phyloP scores from a whole-genome alignment of 2,329 filamentous ascomycete genomes.

The Venturia carpophila region DNA sequence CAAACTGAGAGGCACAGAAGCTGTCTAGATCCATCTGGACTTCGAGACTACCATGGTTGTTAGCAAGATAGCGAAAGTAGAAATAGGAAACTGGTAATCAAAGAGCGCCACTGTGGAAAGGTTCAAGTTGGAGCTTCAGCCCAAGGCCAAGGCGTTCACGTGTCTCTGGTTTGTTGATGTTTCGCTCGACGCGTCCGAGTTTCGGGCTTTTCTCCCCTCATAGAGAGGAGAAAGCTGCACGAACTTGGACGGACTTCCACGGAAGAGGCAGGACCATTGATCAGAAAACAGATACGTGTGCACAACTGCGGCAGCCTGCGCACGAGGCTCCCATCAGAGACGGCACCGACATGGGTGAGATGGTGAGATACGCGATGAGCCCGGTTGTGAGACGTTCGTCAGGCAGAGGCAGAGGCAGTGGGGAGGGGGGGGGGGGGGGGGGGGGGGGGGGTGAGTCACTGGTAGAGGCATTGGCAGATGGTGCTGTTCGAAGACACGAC shows the following conservation, averaged over 20 bases:
- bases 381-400: not conserved
- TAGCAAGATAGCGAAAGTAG: no score
- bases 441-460: no score
- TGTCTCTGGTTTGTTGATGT: not conserved
- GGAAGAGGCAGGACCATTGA: not conserved
- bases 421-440: no score
- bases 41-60: no score
- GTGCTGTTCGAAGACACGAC: not conserved
- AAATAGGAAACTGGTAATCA: no score
- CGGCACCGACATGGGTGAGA: not conserved
- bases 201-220: not conserved
- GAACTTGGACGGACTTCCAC: no score
- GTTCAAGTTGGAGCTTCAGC: not conserved
- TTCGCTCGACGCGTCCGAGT: slow-evolving; percentile 1
- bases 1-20: no score
- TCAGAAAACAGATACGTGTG: not conserved
- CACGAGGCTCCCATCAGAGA: not conserved
- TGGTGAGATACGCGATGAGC: not conserved
- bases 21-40: no score
- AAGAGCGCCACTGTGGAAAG: no score
- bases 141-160: not conserved
- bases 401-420: no score
- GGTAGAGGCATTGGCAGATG: not conserved
- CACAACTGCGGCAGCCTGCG: not conserved
- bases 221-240: not conserved